Percentiles rank a stretch among this genome's conserved stretches.
phyloP scores from a whole-genome alignment of 345 rosid species.

The Aegle marmelos region DNA sequence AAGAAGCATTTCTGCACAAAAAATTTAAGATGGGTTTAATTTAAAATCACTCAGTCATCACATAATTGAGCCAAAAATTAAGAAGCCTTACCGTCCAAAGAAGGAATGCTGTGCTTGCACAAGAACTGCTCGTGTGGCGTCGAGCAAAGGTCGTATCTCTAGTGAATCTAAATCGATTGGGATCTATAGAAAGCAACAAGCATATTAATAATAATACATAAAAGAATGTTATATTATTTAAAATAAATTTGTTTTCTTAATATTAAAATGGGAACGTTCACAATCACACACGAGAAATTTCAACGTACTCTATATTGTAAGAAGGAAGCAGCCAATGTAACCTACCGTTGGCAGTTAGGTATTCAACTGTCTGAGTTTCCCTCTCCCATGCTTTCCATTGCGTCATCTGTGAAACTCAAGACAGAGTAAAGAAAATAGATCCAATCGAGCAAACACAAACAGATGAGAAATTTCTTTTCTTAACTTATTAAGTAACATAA shows the following conservation, averaged over 20 bases:
- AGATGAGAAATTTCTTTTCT: too few species aligned
- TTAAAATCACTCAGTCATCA: too few species aligned
- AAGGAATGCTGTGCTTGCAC: constrained; percentile 32
- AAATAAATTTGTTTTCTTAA: too few species aligned
- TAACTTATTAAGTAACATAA: too few species aligned
- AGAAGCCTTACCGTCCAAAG: constrained; percentile 51
- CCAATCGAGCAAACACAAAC: too few species aligned
- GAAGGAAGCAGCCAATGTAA: background rate
- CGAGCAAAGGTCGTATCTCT: constrained; percentile 75
- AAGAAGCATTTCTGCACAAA: constrained; percentile 68
- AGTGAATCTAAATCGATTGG: constrained; percentile 54
- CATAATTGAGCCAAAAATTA: background rate
- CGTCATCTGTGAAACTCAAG: constrained; percentile 41
- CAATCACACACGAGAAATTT: too few species aligned
- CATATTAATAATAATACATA: background rate
- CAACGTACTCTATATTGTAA: too few species aligned
- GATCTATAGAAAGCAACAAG: constrained; percentile 33
- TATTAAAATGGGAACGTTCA: too few species aligned
- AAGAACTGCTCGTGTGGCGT: constrained; percentile 44
- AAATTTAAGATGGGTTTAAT: background rate
- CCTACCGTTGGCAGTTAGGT: constrained; percentile 54
- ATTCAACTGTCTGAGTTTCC: constrained; percentile 62
- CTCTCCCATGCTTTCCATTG: constrained; percentile 75
- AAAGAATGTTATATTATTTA: too few species aligned
- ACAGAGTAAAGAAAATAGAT: too few species aligned